Evolutionary conservation across 2,329 filamentous ascomycete genomes (phyloP).

Genomic region (Pseudocercospora vitis): DNA sequence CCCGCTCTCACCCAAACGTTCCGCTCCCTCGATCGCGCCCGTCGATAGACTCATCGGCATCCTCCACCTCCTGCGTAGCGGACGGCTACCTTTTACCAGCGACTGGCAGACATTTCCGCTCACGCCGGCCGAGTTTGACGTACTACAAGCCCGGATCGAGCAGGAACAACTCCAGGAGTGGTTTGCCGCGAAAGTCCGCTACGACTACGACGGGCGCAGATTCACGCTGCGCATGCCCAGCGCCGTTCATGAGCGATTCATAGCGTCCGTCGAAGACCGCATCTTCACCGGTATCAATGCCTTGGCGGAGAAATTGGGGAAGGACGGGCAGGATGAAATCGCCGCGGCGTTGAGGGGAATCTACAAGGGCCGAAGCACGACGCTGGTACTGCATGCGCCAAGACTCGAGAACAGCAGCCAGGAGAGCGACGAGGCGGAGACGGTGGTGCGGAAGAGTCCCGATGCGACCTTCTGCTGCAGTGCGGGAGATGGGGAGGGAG

Average conservation of each 20-base stretch:
- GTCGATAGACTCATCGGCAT: conserved; percentile 6
- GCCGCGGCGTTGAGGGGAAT: conserved; percentile 9
- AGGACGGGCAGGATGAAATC: neutral
- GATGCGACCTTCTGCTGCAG: conserved; percentile 16
- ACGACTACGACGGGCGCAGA: conserved; percentile 18
- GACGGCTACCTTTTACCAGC: neutral
- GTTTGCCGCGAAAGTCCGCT: conserved; percentile 17
- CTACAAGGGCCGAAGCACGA: conserved; percentile 15
- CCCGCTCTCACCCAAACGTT: conserved; percentile 10
- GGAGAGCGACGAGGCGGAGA: conserved; percentile 11
- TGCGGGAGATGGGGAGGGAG: neutral
- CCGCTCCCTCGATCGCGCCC: conserved; percentile 6
- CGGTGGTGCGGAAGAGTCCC: conserved; percentile 11
- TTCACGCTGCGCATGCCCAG: conserved; percentile 25
- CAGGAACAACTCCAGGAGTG: neutral
- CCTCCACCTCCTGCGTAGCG: neutral
- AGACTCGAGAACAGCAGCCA: conserved; percentile 17
- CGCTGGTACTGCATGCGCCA: conserved; percentile 11
- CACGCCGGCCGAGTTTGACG: conserved; percentile 6
- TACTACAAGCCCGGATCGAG: conserved; percentile 8
- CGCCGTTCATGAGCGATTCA: conserved; percentile 18
- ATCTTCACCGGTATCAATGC: conserved; percentile 4
- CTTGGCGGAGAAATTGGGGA: conserved; percentile 3
- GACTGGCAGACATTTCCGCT: conserved; percentile 5
- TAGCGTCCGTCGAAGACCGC: conserved; percentile 1